Evolutionary conservation across 2,329 filamentous ascomycete species (phyloP).

Genomic region (Colletotrichum orbiculare): DNA sequence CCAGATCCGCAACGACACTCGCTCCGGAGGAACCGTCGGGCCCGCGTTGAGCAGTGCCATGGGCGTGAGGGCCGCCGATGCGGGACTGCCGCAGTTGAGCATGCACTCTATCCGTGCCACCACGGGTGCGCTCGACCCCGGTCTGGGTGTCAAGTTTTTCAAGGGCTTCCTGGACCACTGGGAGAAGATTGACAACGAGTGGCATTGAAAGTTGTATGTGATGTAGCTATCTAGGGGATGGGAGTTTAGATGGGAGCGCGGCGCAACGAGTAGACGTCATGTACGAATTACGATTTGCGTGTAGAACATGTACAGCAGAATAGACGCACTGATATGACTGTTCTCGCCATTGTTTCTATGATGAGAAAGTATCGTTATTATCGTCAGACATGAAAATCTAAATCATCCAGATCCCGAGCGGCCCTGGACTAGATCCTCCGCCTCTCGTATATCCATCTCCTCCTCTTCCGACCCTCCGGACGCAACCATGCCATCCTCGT

Average conservation of each 20-base stretch:
- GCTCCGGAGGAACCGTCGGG: conserved; percentile 94
- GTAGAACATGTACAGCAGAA: conserved; percentile 24
- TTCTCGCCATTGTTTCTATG: not conserved
- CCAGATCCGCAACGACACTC: conserved; percentile 92
- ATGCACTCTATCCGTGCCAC: conserved; percentile 96
- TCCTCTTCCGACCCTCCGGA: conserved; percentile 29
- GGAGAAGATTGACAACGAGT: conserved; percentile 86
- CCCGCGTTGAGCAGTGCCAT: conserved; percentile 86
- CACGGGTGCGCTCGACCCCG: conserved; percentile 86
- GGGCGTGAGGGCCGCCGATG: conserved; percentile 86
- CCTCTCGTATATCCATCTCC: conserved; percentile 44
- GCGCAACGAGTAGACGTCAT: conserved; percentile 7
- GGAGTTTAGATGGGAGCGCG: conserved; percentile 5
- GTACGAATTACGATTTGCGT: conserved; percentile 21
- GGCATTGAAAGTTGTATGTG: conserved; percentile 54
- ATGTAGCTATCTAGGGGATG: not conserved
- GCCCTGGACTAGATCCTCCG: conserved; percentile 33
- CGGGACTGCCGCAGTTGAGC: conserved; percentile 88
- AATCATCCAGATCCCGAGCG: conserved; percentile 31
- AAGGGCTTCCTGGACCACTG: conserved; percentile 89
- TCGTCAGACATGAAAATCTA: not conserved
- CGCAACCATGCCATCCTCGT: conserved; percentile 47
- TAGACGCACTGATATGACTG: conserved; percentile 18
- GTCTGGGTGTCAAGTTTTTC: conserved; percentile 88
- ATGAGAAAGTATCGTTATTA: not conserved